phyloP scores from a whole-genome alignment of 2,329 filamentous ascomycete species.

The Pyricularia pennisetigena region DNA sequence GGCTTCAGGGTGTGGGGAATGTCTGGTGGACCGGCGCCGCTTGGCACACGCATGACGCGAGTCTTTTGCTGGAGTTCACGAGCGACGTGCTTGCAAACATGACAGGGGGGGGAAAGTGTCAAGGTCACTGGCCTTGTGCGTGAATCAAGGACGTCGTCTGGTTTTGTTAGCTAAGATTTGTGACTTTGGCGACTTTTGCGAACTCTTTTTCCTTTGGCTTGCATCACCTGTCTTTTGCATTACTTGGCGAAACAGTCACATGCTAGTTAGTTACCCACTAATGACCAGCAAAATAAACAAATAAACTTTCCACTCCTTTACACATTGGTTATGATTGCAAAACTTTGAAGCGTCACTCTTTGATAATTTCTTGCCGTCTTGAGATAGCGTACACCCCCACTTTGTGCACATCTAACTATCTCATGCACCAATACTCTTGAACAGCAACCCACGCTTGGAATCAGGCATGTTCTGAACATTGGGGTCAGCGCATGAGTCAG shows the following conservation, averaged over 20 bases:
- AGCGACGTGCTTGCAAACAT: background rate
- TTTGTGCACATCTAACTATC: background rate
- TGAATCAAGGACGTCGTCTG: too few species aligned
- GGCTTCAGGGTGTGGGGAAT: constrained; percentile 14
- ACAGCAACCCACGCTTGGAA: background rate
- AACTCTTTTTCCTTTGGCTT: too few species aligned
- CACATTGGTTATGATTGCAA: too few species aligned
- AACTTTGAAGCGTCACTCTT: background rate
- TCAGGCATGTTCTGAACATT: background rate
- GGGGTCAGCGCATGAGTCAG: background rate
- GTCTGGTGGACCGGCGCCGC: constrained; percentile 19
- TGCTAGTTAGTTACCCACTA: too few species aligned
- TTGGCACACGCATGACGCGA: constrained; percentile 19
- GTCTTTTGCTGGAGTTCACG: constrained; percentile 20
- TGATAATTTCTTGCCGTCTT: background rate
- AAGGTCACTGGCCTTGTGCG: too few species aligned
- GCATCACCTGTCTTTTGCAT: too few species aligned
- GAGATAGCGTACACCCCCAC: background rate
- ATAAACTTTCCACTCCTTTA: too few species aligned
- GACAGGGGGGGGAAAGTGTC: background rate
- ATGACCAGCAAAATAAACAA: too few species aligned
- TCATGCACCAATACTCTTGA: background rate
- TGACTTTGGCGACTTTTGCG: too few species aligned
- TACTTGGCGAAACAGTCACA: too few species aligned
- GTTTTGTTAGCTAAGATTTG: too few species aligned